These are phyloP conservation scores for Rhodotorula mucilaginosa DNA, from an alignment of 1,284 basidiomycete species.

Conservation along the genomic window DNA sequence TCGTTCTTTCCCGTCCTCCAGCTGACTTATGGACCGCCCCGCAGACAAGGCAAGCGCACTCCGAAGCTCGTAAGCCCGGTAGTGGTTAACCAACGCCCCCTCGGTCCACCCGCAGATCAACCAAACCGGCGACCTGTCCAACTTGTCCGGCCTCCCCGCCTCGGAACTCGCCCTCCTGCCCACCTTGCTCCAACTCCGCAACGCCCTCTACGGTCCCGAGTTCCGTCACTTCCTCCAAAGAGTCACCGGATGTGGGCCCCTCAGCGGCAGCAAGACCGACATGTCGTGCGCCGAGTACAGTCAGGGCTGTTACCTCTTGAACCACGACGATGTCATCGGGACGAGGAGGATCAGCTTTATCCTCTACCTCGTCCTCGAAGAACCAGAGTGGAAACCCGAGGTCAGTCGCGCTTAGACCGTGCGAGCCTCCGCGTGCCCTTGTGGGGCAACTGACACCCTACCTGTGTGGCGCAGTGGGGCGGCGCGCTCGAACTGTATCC, in stretches of 20 bases:
- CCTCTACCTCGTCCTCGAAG: constrained; percentile 86
- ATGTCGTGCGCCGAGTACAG: constrained; percentile 93
- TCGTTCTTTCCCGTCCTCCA: no score
- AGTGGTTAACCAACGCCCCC: not conserved
- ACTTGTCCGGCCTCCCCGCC: constrained; percentile 75
- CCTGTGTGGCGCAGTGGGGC: constrained; percentile 65
- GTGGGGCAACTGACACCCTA: not conserved
- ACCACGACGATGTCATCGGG: constrained; percentile 98
- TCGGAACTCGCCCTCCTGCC: constrained; percentile 75
- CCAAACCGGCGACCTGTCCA: constrained; percentile 95
- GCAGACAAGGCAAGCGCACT: constrained; percentile 21
- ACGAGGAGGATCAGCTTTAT: constrained; percentile 94
- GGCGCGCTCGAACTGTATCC: constrained; percentile 94
- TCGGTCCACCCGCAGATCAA: constrained; percentile 58
- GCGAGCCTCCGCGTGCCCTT: no score
- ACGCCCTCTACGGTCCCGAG: constrained; percentile 83
- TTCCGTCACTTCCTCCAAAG: constrained; percentile 82
- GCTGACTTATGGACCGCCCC: not conserved
- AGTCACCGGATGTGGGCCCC: constrained; percentile 89
- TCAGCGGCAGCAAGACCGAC: constrained; percentile 88
- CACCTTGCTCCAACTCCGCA: constrained; percentile 73
- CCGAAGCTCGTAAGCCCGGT: not conserved
- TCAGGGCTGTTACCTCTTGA: constrained; percentile 84
- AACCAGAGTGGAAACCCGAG: constrained; percentile 44
- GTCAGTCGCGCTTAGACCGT: constrained; percentile 8